Percentiles rank a stretch among this genome's conserved stretches.
Conservation (phyloP, 2,329 filamentous ascomycete species). For the Stachybotrys chartarum region DNA sequence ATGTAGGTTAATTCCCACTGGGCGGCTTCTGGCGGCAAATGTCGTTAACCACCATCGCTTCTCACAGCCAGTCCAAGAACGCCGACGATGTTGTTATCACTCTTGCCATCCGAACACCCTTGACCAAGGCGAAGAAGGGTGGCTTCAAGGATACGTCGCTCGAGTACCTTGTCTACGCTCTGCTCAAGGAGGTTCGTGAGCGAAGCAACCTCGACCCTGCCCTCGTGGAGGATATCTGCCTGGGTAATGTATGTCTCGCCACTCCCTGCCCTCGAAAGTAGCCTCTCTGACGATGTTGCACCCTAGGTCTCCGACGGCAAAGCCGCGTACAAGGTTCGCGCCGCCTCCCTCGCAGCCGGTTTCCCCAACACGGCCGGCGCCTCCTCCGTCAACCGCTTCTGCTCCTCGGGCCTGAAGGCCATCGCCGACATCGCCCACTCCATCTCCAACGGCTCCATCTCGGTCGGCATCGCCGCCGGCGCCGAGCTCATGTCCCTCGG, state of each 20-base stretch:
- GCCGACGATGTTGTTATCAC: conserved; percentile 97
- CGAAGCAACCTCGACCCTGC: conserved; percentile 72
- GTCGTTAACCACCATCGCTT: conserved; percentile 5
- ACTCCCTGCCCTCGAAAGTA: background rate
- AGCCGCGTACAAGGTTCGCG: conserved; percentile 85
- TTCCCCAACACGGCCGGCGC: conserved; percentile 85
- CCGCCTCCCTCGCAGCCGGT: conserved; percentile 81
- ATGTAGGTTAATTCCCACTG: conserved; percentile 54
- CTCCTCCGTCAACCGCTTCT: conserved; percentile 89
- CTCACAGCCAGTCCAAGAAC: conserved; percentile 74
- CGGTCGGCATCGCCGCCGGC: conserved; percentile 79
- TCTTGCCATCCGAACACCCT: conserved; percentile 78
- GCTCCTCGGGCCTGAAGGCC: conserved; percentile 91
- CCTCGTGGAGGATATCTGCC: conserved; percentile 80
- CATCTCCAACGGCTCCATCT: conserved; percentile 73
- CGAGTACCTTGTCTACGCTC: conserved; percentile 77
- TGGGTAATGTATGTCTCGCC: conserved; percentile 66
- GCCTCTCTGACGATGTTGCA: conserved; percentile 2
- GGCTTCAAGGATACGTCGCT: conserved; percentile 91
- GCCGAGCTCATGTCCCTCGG: conserved; percentile 80
- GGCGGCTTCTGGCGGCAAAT: background rate
- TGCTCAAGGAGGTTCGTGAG: conserved; percentile 68
- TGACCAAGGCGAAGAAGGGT: conserved; percentile 84
- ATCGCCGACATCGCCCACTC: conserved; percentile 91
- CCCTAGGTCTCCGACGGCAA: conserved; percentile 71